phyloP scores from a whole-genome alignment of 2,329 filamentous ascomycete genomes.

The Aspergillus piperis region DNA sequence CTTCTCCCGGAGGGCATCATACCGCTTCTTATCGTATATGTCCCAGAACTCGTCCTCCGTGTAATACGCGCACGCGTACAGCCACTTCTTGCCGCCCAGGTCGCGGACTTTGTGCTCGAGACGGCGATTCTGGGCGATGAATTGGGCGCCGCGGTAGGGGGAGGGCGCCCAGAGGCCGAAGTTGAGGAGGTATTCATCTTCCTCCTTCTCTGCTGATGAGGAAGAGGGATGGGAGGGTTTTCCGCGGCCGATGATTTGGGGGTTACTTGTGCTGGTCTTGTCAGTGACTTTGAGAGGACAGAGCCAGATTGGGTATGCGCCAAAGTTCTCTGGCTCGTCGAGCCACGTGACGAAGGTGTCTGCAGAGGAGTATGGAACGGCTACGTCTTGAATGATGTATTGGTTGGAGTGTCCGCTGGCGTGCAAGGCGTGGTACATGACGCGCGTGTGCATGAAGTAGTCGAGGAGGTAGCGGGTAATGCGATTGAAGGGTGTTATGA shows the following conservation, averaged over 20 bases:
- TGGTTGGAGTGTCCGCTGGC: conserved; percentile 56
- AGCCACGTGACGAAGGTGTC: conserved; percentile 53
- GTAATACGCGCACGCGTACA: conserved; percentile 86
- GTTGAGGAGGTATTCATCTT: conserved; percentile 47
- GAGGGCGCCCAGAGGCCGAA: conserved; percentile 79
- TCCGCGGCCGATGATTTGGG: background rate
- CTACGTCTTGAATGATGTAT: conserved; percentile 65
- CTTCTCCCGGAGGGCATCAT: conserved; percentile 41
- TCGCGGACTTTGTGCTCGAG: conserved; percentile 69
- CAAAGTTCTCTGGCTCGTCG: conserved; percentile 44
- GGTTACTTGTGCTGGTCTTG: conserved; percentile 16
- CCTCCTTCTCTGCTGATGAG: conserved; percentile 24
- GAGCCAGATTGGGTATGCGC: conserved; percentile 61
- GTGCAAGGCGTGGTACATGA: conserved; percentile 65
- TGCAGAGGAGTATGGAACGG: conserved; percentile 56
- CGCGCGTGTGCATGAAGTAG: conserved; percentile 61
- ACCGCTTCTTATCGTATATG: conserved; percentile 42
- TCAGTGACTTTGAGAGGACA: conserved; percentile 50
- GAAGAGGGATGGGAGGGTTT: background rate
- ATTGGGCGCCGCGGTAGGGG: conserved; percentile 52
- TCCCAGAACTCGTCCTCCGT: conserved; percentile 56
- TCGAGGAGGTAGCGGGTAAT: conserved; percentile 62
- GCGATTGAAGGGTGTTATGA: conserved; percentile 60
- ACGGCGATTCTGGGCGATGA: conserved; percentile 68
- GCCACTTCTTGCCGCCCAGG: conserved; percentile 79